Evolutionary conservation across 179 eudicot species (phyloP).

Genomic region (Actinidia arguta): DNA sequence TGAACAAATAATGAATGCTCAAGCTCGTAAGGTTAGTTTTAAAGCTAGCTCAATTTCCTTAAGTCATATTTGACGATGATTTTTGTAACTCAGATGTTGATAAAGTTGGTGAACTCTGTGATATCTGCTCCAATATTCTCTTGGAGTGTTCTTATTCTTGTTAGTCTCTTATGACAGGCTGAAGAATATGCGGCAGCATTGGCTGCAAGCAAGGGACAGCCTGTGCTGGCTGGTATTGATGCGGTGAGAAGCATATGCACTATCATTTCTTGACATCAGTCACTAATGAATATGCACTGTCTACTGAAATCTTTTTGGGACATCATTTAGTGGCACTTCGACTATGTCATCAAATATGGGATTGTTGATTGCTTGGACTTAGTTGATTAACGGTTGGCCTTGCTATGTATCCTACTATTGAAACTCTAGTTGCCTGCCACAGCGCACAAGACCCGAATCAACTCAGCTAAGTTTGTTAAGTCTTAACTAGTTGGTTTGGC

Average conservation of each 20-base stretch:
- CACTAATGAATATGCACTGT: neutral
- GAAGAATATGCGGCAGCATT: constrained; percentile 90
- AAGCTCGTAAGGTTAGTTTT: constrained; percentile 84
- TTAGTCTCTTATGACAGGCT: constrained; percentile 49
- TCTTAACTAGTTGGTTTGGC: too few relatives aligned
- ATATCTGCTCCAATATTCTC: neutral
- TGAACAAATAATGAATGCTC: constrained; percentile 88
- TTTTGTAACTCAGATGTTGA: too few relatives aligned
- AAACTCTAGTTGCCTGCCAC: neutral
- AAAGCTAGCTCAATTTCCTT: constrained; percentile 2
- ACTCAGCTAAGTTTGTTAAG: too few relatives aligned
- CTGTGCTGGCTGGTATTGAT: constrained; percentile 53
- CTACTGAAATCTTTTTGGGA: neutral
- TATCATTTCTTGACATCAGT: neutral
- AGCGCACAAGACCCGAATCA: too few relatives aligned
- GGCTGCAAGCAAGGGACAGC: constrained; percentile 73
- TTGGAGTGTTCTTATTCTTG: neutral
- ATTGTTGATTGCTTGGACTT: neutral
- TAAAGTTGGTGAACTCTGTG: neutral
- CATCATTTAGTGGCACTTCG: neutral
- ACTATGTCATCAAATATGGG: neutral
- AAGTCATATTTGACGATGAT: neutral
- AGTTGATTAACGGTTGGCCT: neutral
- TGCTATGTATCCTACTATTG: neutral
- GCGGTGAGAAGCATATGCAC: constrained; percentile 43